Evolutionary conservation across 1,284 basidiomycete species (phyloP).

Genomic region (Cutaneotrichosporon sp.): DNA sequence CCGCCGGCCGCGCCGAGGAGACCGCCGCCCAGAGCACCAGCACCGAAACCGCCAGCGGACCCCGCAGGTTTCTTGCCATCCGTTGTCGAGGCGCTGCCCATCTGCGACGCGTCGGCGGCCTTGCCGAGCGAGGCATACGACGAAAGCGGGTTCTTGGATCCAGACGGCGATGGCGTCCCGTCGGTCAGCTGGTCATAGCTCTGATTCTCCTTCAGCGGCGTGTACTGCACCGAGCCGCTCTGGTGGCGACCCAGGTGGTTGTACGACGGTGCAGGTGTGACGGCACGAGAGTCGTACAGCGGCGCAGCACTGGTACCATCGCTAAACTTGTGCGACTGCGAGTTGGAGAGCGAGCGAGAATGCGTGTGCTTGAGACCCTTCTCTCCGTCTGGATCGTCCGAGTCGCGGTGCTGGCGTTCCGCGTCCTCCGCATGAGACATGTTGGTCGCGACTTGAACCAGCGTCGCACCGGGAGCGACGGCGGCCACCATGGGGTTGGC

Average conservation of each 20-base stretch:
- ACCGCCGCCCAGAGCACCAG: conserved; percentile 1
- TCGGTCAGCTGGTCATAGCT: conserved; percentile 6
- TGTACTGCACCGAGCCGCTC: not conserved
- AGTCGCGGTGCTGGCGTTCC: not conserved
- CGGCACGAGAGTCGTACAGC: not conserved
- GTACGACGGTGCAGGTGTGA: conserved; percentile 6
- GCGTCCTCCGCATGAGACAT: not conserved
- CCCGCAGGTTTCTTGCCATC: not conserved
- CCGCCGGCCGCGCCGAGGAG: not conserved
- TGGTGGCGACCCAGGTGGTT: not conserved
- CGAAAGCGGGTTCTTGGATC: not conserved
- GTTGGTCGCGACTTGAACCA: conserved; percentile 4
- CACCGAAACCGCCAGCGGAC: not conserved
- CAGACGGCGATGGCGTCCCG: not conserved
- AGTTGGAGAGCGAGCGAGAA: not conserved
- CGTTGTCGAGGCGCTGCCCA: conserved; percentile 1
- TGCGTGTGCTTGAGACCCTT: not conserved
- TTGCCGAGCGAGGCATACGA: conserved; percentile 9
- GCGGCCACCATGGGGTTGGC: conserved; percentile 4
- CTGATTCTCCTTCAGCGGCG: conserved; percentile 5
- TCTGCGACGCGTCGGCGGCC: not conserved
- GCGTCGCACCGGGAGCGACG: not conserved
- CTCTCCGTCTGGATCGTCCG: not conserved
- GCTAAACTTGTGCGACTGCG: not conserved
- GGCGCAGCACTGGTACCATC: not conserved